These are phyloP conservation scores for Polyporus tsugae DNA, from an alignment of 1,284 basidiomycete genomes.

Conservation along the genomic window DNA sequence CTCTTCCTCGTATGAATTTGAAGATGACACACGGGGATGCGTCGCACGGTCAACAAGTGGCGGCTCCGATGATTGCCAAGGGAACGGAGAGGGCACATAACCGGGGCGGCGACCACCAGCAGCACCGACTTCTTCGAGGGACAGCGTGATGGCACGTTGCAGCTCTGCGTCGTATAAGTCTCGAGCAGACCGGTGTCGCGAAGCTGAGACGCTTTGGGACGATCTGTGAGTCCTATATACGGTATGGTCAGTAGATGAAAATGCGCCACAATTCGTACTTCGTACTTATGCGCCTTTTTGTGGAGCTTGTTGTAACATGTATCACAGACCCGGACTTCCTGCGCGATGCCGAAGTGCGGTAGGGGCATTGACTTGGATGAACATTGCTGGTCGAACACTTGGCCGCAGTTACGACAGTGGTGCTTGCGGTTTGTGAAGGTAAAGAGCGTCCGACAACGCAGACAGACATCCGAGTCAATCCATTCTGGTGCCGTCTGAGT, in stretches of 20 bases:
- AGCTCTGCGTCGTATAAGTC: conserved; percentile 89
- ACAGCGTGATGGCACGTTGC: conserved; percentile 93
- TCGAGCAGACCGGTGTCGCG: conserved; percentile 61
- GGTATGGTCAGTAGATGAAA: background rate
- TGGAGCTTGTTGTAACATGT: conserved; percentile 82
- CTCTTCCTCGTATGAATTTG: conserved; percentile 62
- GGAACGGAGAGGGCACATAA: conserved; percentile 71
- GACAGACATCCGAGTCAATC: conserved; percentile 96
- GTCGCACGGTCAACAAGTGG: conserved; percentile 65
- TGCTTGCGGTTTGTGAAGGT: conserved; percentile 98
- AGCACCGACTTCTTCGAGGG: conserved; percentile 80
- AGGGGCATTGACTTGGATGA: conserved; percentile 87
- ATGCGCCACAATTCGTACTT: background rate
- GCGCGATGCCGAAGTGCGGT: conserved; percentile 94
- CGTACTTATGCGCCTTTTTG: conserved; percentile 52
- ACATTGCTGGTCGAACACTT: conserved; percentile 96
- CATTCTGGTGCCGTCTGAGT: conserved; percentile 93
- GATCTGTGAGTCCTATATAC: conserved; percentile 51
- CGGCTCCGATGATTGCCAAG: conserved; percentile 76
- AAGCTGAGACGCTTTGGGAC: conserved; percentile 56
- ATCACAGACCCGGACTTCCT: conserved; percentile 96
- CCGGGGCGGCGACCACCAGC: conserved; percentile 61
- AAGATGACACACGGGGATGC: conserved; percentile 46
- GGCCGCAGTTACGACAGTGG: conserved; percentile 98
- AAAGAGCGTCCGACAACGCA: conserved; percentile 92